Percentiles rank a stretch among this genome's conserved stretches.
Evolutionary conservation across 805 yeast genomes (phyloP).

Genomic region (Cyberlindnera misumaiensis): DNA sequence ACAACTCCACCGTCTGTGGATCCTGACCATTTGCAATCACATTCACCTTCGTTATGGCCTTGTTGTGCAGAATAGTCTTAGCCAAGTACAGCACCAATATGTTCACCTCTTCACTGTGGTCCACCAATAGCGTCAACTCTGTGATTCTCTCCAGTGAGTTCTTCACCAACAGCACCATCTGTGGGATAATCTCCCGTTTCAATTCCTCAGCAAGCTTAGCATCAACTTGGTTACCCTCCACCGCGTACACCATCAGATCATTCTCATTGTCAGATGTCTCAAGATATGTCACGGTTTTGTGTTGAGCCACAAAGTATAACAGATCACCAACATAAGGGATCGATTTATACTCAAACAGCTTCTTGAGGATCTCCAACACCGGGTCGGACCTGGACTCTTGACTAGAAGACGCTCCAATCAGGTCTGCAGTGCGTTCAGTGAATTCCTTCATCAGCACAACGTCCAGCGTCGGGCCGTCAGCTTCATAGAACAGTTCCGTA

Average conservation of each 20-base stretch:
- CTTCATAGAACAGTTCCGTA: constrained; percentile 21
- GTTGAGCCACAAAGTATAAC: constrained; percentile 54
- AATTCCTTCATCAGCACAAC: constrained; percentile 53
- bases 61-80: background rate
- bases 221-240: constrained; percentile 7
- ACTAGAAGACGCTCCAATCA: constrained; percentile 52
- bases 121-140: background rate
- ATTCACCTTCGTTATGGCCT: background rate
- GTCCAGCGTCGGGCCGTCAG: constrained; percentile 30
- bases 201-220: constrained; percentile 1
- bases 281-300: constrained; percentile 60
- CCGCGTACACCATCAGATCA: constrained; percentile 18
- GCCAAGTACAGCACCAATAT: background rate
- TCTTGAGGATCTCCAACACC: constrained; percentile 26
- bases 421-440: constrained; percentile 63
- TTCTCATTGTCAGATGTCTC: constrained; percentile 38
- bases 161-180: background rate
- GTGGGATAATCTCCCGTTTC: background rate
- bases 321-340: constrained; percentile 72
- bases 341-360: constrained; percentile 29
- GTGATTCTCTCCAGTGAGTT: background rate
- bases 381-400: constrained; percentile 20
- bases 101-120: background rate
- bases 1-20: no score
- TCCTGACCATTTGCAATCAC: background rate